Base-by-base conservation (phyloP, 495 filamentous ascomycete genomes). In the Penicillium bovifimosum region DNA sequence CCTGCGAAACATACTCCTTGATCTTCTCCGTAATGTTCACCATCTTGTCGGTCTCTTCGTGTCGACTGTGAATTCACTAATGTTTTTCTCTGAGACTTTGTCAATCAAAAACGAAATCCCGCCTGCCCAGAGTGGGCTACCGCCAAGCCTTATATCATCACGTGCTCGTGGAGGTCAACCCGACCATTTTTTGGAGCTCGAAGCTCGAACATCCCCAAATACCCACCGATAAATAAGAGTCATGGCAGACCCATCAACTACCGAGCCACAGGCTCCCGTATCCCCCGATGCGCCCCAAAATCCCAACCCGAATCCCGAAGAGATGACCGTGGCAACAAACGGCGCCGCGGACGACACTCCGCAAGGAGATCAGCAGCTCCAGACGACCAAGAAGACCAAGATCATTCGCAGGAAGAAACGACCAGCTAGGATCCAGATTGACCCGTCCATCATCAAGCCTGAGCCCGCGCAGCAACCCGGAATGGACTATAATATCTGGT, bases 21-120 rank as follows among this genome's bases (percentile, higher is more conserved):
- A 99, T 99, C 81, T 96, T 97, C 41, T 99, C 95, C 47, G 93
- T 96, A 51, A 99, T 96, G 76, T 96, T 96, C 73, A 96, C 95
- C 95, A 99, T 98, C 59, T 79, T 90, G 82, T 52, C 76, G 67
- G 74, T 70, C 57, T 45, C 8, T 57, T 53, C 54, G 59, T 54
- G 56, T 60, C 57, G 65, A 63, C 67, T 50, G 42, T 18, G 33
- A 41, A 32, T 29, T 53, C 45, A 47, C 29, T 41, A 50, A 45
- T 49, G 32, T 32, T 43, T 17, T 17, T 24, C 29, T 31, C n/a
- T 16, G 34, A 16, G 34, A 14, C 41, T 43, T 26, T 29, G 41
- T n/a, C 41, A 47, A 52, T 58, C 51, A 64, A 62, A 63, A 50
- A 59, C 61, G 49, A 58, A 60, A 66, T 58, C 63, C 63, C 63